Evolutionary conservation across 768 basidiomycete genomes (phyloP).

Genomic region (Lactarius tabidus): DNA sequence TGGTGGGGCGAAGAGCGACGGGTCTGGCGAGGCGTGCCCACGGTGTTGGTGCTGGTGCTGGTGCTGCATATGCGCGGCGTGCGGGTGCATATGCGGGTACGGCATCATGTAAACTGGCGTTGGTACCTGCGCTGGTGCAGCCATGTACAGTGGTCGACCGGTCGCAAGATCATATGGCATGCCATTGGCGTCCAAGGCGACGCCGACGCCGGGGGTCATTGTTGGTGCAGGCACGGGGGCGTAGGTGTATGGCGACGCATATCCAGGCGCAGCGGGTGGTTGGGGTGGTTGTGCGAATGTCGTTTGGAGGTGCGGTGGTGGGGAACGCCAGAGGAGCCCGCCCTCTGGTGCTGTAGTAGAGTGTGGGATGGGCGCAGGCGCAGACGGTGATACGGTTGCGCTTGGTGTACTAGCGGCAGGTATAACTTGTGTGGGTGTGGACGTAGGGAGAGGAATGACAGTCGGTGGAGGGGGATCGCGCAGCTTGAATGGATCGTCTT

Average conservation of each 20-base stretch:
- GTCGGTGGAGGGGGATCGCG: slow-evolving; percentile 45
- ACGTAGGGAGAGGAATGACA: slow-evolving; percentile 32
- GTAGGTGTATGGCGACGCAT: slow-evolving; percentile 65
- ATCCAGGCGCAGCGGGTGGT: slow-evolving; percentile 47
- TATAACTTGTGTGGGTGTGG: slow-evolving; percentile 20
- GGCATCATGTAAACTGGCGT: slow-evolving; percentile 53
- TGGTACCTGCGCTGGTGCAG: slow-evolving; percentile 31
- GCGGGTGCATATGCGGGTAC: slow-evolving; percentile 63
- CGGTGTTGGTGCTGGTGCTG: too few relatives aligned
- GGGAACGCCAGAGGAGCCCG: slow-evolving; percentile 35
- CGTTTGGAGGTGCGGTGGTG: slow-evolving; percentile 43
- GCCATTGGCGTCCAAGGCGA: slow-evolving; percentile 70
- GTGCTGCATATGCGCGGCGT: slow-evolving; percentile 35
- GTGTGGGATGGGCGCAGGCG: slow-evolving; percentile 8
- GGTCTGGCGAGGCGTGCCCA: slow-evolving; percentile 58
- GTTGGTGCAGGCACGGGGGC: slow-evolving; percentile 37
- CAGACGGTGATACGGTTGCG: slow-evolving; percentile 3
- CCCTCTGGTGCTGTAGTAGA: slow-evolving; percentile 14
- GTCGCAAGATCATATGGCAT: slow-evolving; percentile 80
- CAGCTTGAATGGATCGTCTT: slow-evolving; percentile 59
- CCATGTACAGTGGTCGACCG: slow-evolving; percentile 73
- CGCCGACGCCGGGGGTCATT: slow-evolving; percentile 68
- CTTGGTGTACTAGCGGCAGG: slow-evolving; percentile 3
- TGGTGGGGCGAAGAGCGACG: slow-evolving; percentile 71
- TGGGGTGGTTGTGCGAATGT: slow-evolving; percentile 38